Conservation (phyloP, 331 rosid species). For the Ulmus americana region DNA sequence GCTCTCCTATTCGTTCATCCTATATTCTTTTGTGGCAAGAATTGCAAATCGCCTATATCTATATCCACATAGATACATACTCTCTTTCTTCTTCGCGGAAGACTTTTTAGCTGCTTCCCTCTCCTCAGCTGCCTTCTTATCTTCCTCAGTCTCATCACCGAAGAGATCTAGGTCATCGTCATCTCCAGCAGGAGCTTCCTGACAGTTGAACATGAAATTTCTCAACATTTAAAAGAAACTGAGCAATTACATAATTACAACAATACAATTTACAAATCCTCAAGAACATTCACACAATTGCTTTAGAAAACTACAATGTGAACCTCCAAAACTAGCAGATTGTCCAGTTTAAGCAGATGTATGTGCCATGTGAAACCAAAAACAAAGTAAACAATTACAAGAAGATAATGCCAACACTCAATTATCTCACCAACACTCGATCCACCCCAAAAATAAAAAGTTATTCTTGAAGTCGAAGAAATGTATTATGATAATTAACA, state of each 20-base stretch:
- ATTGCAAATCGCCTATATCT: background rate
- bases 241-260: background rate
- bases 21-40: no score
- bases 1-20: background rate
- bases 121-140: conserved; percentile 77
- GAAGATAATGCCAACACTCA: no score
- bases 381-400: no score
- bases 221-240: background rate
- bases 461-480: no score
- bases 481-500: no score
- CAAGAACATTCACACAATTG: background rate
- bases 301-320: background rate
- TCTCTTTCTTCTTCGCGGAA: conserved; percentile 78
- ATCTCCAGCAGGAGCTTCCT: conserved; percentile 45
- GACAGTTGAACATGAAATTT: conserved; percentile 10
- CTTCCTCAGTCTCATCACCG: conserved; percentile 89
- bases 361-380: no score
- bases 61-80: conserved; percentile 30
- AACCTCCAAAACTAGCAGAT: no score
- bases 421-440: no score
- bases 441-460: no score
- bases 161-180: conserved; percentile 82
- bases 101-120: conserved; percentile 72
- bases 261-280: background rate
- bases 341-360: no score